Evolutionary conservation across 1,284 basidiomycete species (phyloP).

Genomic region (Takashimella tepidaria): DNA sequence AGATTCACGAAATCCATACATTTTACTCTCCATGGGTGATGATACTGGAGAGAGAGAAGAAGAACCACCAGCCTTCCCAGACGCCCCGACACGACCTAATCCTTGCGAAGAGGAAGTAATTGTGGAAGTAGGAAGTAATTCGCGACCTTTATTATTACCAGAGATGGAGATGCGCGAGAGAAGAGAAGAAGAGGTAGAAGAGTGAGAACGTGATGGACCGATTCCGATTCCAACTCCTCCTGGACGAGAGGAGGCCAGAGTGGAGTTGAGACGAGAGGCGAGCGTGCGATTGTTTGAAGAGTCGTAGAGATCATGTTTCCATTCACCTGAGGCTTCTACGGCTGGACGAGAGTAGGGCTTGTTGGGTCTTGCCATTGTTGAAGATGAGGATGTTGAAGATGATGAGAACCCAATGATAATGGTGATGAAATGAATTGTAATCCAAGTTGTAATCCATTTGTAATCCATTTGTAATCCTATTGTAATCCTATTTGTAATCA

Average conservation of each 20-base stretch:
- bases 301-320: constrained; percentile 43
- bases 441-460: too few species aligned
- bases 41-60: neutral
- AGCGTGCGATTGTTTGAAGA: constrained; percentile 15
- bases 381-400: neutral
- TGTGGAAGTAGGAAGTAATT: constrained; percentile 21
- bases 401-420: too few species aligned
- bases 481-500: too few species aligned
- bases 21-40: constrained; percentile 1
- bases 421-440: too few species aligned
- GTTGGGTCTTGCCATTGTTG: constrained; percentile 11
- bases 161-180: constrained; percentile 23
- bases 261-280: constrained; percentile 17
- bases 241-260: too few species aligned
- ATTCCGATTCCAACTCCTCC: neutral
- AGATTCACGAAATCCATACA: constrained; percentile 22
- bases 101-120: too few species aligned
- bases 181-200: constrained; percentile 15
- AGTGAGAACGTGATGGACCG: constrained; percentile 2
- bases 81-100: too few species aligned
- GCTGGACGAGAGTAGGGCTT: constrained; percentile 20
- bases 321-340: constrained; percentile 25
- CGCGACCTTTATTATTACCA: constrained; percentile 30
- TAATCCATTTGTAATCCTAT: too few species aligned
- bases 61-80: neutral